These are phyloP conservation scores for Fonsecaea nubica DNA, from an alignment of 2,329 filamentous ascomycete genomes.

Conservation along the genomic window DNA sequence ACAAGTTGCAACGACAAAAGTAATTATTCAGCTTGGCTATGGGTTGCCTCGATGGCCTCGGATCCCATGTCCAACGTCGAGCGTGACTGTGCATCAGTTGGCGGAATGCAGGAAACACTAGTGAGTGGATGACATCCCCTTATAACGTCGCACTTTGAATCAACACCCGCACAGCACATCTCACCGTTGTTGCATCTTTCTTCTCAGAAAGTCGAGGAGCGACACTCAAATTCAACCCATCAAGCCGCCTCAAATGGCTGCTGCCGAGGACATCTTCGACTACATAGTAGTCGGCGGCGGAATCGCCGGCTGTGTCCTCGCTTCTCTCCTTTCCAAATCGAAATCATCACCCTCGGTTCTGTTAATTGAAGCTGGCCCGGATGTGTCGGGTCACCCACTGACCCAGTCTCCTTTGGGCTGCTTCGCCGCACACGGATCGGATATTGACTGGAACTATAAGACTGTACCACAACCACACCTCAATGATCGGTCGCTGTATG, in stretches of 20 bases:
- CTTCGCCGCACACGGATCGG: slow-evolving; percentile 13
- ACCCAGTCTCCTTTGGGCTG: slow-evolving; percentile 15
- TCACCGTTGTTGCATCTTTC: neutral
- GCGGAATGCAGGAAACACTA: neutral
- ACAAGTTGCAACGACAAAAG: neutral
- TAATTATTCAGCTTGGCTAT: neutral
- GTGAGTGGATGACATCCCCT: neutral
- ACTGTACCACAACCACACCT: slow-evolving; percentile 40
- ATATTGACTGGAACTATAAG: slow-evolving; percentile 42
- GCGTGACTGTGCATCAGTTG: neutral
- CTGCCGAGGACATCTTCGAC: slow-evolving; percentile 11
- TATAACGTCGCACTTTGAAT: neutral
- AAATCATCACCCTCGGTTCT: slow-evolving; percentile 8
- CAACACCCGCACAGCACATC: neutral
- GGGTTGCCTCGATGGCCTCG: neutral
- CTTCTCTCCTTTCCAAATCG: slow-evolving; percentile 41
- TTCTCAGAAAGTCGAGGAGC: too few species aligned
- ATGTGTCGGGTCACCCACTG: slow-evolving; percentile 12
- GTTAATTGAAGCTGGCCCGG: slow-evolving; percentile 18
- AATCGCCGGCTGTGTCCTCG: slow-evolving; percentile 60
- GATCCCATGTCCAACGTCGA: neutral
- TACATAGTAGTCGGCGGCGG: slow-evolving; percentile 60
- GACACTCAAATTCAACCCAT: too few species aligned
- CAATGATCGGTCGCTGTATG: slow-evolving; percentile 13
- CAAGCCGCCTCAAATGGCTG: slow-evolving; percentile 6